Evolutionary conservation across 371 early-diverging fungal genomes (phyloP).

Genomic region (Entomophthora muscae): DNA sequence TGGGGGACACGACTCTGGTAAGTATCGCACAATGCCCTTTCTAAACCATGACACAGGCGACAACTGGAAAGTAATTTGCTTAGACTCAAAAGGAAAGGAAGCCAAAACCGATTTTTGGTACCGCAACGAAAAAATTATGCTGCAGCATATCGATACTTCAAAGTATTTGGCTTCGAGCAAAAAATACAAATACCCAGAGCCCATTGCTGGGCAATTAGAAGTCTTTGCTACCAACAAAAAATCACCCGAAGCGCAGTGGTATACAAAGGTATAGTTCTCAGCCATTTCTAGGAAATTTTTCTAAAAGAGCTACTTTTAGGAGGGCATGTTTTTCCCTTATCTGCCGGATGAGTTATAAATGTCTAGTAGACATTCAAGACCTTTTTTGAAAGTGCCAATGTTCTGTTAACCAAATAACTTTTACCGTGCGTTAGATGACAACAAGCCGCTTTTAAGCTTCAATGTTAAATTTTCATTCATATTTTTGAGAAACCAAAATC

Average conservation of each 20-base stretch:
- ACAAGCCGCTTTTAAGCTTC: no score
- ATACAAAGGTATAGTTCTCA: not conserved
- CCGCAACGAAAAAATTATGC: not conserved
- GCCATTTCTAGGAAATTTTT: not conserved
- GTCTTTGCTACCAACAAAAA: not conserved
- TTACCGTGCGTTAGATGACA: no score
- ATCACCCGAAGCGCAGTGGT: not conserved
- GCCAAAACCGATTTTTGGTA: not conserved
- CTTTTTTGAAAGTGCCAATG: no score
- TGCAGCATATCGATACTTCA: slow-evolving; percentile 1
- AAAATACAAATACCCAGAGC: not conserved
- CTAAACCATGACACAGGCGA: not conserved
- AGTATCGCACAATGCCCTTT: not conserved
- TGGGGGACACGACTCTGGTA: slow-evolving; percentile 32
- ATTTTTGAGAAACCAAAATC: no score
- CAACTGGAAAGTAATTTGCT: slow-evolving; percentile 6
- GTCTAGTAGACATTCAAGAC: no score
- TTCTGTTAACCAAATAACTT: no score
- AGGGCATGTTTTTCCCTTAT: not conserved
- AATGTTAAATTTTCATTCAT: no score
- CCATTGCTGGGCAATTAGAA: slow-evolving; percentile 5
- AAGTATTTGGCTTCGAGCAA: slow-evolving; percentile 2
- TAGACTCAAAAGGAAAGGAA: not conserved
- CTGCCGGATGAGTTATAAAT: no score
- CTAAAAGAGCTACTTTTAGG: not conserved